Evolutionary conservation across 768 basidiomycete genomes (phyloP), one percentile per base, ranked within the genome.

Genomic region (Suillus brevipes): DNA sequence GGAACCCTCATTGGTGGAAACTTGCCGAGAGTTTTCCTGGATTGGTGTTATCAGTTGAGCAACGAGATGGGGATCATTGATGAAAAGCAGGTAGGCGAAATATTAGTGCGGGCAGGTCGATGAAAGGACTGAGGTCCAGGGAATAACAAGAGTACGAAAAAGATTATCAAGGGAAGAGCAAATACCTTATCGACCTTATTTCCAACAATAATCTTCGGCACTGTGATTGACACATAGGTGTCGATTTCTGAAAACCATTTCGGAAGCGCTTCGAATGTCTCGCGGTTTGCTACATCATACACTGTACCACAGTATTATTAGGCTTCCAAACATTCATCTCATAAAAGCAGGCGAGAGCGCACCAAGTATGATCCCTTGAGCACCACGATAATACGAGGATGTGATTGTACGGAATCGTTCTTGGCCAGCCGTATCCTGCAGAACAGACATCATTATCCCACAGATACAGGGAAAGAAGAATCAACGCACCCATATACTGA

Each of bases 381-480:
- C 91, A 2, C 91, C 92, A 36, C 97, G 86, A 73, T 99, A 99
- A 72, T 99, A 99, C 10, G 92, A 94, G 3, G 91, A 91, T 6
- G 97, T 99, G 69, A 99, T 90, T 4, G 96, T 97, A 55, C 95
- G 84, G 74, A 98, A 99, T 6, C 97, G 88, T 78, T 99, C 97
- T 76, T 99, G 97, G 0, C 97, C 97, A 59, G 95, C 94, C 0
- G 95, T 97, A 71, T 97, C 94, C 94, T 95, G 49, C 64, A 42
- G 28, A 28, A 28, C n/a, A 28, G 63, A 52, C 13, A n/a, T 25
- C 25, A 60, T 38, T 14, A 40, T 18, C 28, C n/a, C 36, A 23
- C 16, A 45, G 52, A 23, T 50, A 49, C 25, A 42, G 8, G 20
- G 6, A 45, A 34, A n/a, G 61, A 61, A 28, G 20, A 28, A n/a